Conservation (phyloP, 192 early-diverging fungal genomes). For the Backusella tuberculispora region DNA sequence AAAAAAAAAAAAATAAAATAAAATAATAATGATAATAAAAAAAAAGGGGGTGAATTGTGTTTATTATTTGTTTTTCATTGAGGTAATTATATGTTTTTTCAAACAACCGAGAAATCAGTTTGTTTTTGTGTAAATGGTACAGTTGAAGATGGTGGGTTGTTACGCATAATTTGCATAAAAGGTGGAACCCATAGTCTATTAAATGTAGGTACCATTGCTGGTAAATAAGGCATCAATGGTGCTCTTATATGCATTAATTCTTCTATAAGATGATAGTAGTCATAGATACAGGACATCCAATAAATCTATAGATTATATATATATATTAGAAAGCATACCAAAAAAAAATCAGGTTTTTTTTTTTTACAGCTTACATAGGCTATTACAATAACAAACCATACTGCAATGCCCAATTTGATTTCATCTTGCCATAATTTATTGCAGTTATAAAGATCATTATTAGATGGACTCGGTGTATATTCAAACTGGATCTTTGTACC, state of each 20-base stretch:
- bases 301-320: not conserved
- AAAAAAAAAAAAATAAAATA: no score
- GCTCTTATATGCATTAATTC: not conserved
- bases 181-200: not conserved
- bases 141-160: not conserved
- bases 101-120: no score
- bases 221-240: not conserved
- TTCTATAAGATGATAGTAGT: not conserved
- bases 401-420: conserved; percentile 29
- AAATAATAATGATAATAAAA: no score
- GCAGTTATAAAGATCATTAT: conserved; percentile 35
- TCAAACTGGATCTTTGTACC: conserved; percentile 28
- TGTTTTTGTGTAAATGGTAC: no score
- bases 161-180: not conserved
- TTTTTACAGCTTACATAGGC: conserved; percentile 31
- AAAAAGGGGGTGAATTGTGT: no score
- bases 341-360: no score
- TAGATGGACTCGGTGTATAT: conserved; percentile 24
- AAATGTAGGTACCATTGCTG: not conserved
- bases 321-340: not conserved
- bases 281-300: not conserved
- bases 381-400: conserved; percentile 26
- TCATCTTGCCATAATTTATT: conserved; percentile 35
- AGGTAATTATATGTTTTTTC: no score
- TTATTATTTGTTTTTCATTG: no score